phyloP scores from a whole-genome alignment of 2,329 filamentous ascomycete species.

The Rhynchosporium graminicola region DNA sequence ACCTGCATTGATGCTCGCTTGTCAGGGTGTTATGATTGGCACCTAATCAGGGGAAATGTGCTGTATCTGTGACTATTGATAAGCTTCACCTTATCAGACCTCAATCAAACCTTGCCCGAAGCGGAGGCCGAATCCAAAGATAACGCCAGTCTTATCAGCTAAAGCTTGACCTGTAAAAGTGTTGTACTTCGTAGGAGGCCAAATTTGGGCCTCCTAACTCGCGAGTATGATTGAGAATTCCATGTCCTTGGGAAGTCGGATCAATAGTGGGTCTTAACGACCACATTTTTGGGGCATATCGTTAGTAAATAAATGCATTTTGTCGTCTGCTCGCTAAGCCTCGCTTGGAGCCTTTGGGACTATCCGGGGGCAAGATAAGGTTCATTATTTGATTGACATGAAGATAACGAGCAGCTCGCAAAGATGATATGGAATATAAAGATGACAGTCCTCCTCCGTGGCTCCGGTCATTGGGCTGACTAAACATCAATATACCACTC shows the following conservation, averaged over 20 bases:
- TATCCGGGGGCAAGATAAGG: slow-evolving; percentile 4
- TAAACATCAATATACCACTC: neutral
- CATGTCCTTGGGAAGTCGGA: too few species aligned
- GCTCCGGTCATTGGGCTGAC: too few species aligned
- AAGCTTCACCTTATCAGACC: slow-evolving; percentile 4
- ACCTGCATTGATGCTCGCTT: neutral
- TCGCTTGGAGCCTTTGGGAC: neutral
- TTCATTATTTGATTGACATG: slow-evolving; percentile 1
- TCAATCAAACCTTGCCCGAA: slow-evolving; percentile 12
- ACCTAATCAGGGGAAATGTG: neutral
- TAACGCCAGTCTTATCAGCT: slow-evolving; percentile 17
- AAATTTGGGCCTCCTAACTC: too few species aligned
- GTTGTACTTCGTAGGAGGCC: neutral
- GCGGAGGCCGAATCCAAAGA: slow-evolving; percentile 13
- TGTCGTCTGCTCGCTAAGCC: slow-evolving; percentile 18
- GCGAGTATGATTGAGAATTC: too few species aligned
- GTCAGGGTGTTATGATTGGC: neutral
- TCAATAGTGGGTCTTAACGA: too few species aligned
- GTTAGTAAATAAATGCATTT: slow-evolving; percentile 11
- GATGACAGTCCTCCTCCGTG: neutral
- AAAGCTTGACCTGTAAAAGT: slow-evolving; percentile 1
- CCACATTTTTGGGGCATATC: too few species aligned
- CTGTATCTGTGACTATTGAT: neutral
- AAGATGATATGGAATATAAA: slow-evolving; percentile 15
- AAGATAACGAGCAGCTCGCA: neutral